Conservation (phyloP, 2,329 filamentous ascomycete species). For the Chrysoporthe cubensis region DNA sequence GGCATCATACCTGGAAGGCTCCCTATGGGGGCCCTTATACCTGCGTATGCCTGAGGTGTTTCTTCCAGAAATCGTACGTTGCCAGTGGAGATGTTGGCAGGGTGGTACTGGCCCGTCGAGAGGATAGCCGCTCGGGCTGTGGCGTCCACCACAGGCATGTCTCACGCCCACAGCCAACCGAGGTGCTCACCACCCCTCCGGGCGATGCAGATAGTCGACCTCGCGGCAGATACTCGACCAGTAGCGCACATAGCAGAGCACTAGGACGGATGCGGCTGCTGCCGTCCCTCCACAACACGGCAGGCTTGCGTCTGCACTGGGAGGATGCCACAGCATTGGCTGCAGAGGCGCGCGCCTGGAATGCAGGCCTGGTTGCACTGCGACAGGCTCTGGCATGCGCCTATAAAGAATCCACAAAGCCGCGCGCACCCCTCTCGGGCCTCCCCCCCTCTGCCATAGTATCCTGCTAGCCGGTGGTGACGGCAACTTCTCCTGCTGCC, state of each 20-base stretch:
- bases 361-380: slow-evolving; percentile 1
- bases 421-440: neutral
- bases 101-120: no score
- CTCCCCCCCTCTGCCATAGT: neutral
- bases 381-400: neutral
- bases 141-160: neutral
- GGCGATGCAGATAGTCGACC: no score
- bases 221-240: neutral
- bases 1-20: neutral
- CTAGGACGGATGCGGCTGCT: neutral
- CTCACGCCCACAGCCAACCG: neutral
- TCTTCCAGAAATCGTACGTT: neutral
- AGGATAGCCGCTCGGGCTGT: no score
- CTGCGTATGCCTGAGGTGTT: neutral
- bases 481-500: neutral
- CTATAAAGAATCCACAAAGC: slow-evolving; percentile 11
- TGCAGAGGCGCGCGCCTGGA: slow-evolving; percentile 7
- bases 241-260: neutral
- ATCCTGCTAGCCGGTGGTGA: no score
- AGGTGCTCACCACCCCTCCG: neutral
- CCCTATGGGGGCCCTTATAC: neutral
- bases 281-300: neutral
- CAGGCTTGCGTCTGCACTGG: neutral
- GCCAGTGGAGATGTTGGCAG: neutral
- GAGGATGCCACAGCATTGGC: neutral